Conservation (phyloP, 208 protist species). For the Balamuthia mandrillaris region DNA sequence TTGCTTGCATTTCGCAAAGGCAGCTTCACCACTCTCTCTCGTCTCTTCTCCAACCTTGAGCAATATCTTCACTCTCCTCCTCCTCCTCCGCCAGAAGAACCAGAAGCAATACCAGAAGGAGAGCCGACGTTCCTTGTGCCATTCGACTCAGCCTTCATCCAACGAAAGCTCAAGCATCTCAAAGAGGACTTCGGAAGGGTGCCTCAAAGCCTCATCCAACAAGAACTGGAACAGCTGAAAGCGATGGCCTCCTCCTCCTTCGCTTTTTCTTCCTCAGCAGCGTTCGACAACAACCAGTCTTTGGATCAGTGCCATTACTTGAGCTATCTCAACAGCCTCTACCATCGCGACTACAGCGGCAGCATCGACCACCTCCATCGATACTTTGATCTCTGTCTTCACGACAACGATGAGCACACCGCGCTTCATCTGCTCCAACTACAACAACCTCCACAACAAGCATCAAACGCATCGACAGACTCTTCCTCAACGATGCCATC, state of each 20-base stretch:
- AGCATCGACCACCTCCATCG: not conserved
- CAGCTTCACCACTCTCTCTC: conserved; percentile 6
- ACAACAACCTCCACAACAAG: too few species aligned
- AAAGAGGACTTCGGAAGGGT: conserved; percentile 8
- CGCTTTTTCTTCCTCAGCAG: not conserved
- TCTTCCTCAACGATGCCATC: too few species aligned
- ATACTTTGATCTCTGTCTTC: conserved; percentile 13
- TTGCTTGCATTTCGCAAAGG: not conserved
- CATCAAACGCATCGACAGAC: too few species aligned
- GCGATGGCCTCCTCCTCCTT: not conserved
- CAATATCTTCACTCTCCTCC: not conserved
- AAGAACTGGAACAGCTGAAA: not conserved
- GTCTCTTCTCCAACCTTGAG: not conserved
- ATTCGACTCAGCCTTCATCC: not conserved
- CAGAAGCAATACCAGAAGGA: not conserved
- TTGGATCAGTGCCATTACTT: not conserved
- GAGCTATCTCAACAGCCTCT: conserved; percentile 10
- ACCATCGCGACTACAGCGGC: conserved; percentile 5
- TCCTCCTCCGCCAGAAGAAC: not conserved
- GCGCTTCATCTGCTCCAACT: too few species aligned
- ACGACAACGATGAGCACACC: too few species aligned
- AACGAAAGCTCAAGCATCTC: not conserved
- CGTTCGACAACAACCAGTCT: not conserved
- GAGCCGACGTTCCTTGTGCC: not conserved
- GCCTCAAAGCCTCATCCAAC: not conserved